Conservation (phyloP, 2,329 filamentous ascomycete species). For the Arthrobotrys sinensis region DNA sequence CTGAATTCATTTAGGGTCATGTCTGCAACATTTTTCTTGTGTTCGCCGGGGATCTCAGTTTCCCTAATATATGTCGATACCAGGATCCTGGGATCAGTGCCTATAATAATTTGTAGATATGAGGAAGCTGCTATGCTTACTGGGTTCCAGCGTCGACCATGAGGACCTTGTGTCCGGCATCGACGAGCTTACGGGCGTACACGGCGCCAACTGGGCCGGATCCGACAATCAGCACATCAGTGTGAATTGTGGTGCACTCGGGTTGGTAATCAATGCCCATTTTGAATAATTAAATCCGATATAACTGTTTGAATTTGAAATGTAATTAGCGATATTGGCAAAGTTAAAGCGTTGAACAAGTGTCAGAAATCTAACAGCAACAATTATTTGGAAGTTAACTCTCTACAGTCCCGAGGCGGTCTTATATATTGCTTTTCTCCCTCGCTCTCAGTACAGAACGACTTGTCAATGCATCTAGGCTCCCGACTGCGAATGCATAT, state of each 20-base stretch:
- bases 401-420: too few species aligned
- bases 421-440: too few species aligned
- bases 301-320: too few species aligned
- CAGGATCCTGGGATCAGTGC: conserved; percentile 35
- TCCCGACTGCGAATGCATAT: too few species aligned
- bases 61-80: conserved; percentile 48
- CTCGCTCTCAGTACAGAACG: too few species aligned
- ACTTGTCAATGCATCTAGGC: too few species aligned
- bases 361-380: too few species aligned
- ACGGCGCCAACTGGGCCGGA: conserved; percentile 64
- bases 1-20: conserved; percentile 39
- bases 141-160: conserved; percentile 64
- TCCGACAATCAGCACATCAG: conserved; percentile 63
- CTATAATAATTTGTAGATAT: background rate
- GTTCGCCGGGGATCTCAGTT: conserved; percentile 60
- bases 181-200: conserved; percentile 62
- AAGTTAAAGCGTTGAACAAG: too few species aligned
- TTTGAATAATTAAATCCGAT: background rate
- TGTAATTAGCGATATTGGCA: too few species aligned
- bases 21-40: conserved; percentile 63
- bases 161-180: conserved; percentile 58
- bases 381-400: too few species aligned
- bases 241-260: conserved; percentile 12
- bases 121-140: conserved; percentile 54
- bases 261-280: conserved; percentile 51